Evolutionary conservation across 768 basidiomycete species (phyloP), one percentile per base, ranked within the genome.

Genomic region (Hypsizygus marmoreus): DNA sequence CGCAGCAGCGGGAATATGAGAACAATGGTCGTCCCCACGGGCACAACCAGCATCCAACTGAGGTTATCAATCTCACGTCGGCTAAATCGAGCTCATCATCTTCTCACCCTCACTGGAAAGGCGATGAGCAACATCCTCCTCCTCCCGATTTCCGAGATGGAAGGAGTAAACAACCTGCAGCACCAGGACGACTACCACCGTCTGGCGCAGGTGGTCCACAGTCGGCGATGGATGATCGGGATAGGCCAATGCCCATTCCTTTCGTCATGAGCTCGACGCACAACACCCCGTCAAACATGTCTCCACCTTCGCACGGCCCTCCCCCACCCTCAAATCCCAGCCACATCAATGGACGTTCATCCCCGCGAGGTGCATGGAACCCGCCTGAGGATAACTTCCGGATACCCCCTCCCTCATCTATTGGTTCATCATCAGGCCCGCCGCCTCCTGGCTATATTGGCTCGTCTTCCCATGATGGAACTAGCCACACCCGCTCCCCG

Each of bases 221-320:
- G n/a, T 53, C 63, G 22, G 53, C 67, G 37, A 69, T 74, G 39
- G 75, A 77, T 32, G 77, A 76, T 12, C 70, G 73, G 28, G 81
- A 83, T 42, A 69, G 81, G 45, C 77, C 77, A 1, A 60, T 75
- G 35, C 71, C 79, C 5, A 76, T 73, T 30, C 76, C 80, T 2
- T 83, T 82, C 53, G 75, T 72, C 6, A 74, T 82, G 63, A 70
- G 66, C 6, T 72, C 78, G 4, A 70, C 75, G 23, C 72, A 76
- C n/a, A n/a, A n/a, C 41, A 63, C 64, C 22, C 68, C 68, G 60
- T 51, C 59, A 25, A 38, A 34, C 37, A 41, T 50, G 40, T 24
- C 56, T 36, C 26, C 53, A 29, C 29, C 57, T 28, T 37, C 47
- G 33, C 49, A 55, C 53, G 55, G 45, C 2, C 59, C 61, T 24